A percentile compares a stretch with the other conserved stretches of the same genome.
Conservation (phyloP, 176 grass and related monocot species). For the Secale cereale region DNA sequence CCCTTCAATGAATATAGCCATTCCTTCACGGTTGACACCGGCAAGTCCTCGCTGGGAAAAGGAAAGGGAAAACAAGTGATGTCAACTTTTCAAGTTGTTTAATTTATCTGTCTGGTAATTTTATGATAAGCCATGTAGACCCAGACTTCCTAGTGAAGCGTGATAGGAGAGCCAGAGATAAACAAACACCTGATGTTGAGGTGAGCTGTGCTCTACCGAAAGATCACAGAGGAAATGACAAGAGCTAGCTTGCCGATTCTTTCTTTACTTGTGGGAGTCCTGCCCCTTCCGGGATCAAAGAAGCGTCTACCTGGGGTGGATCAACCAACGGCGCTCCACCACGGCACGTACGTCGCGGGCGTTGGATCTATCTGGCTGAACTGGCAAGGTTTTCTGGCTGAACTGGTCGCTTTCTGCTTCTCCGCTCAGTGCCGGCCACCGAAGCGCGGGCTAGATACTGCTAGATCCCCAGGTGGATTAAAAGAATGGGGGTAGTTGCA, state of each 20-base stretch:
- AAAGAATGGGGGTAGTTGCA: neutral
- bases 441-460: neutral
- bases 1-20: neutral
- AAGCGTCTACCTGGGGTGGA: neutral
- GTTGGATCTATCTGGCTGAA: no score
- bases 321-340: no score
- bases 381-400: neutral
- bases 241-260: neutral
- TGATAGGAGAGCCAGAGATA: neutral
- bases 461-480: neutral
- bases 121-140: neutral
- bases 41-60: neutral
- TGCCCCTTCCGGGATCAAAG: neutral
- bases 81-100: neutral
- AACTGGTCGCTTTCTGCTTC: neutral
- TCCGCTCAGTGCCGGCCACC: neutral
- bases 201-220: neutral
- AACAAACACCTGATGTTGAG: neutral
- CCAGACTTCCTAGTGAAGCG: neutral
- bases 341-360: no score
- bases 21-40: neutral
- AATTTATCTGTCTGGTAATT: neutral
- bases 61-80: neutral
- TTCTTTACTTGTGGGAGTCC: neutral
- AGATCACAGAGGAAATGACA: neutral